Conservation (phyloP, 176 grass and related monocot genomes). For the Tuctoria greenei region DNA sequence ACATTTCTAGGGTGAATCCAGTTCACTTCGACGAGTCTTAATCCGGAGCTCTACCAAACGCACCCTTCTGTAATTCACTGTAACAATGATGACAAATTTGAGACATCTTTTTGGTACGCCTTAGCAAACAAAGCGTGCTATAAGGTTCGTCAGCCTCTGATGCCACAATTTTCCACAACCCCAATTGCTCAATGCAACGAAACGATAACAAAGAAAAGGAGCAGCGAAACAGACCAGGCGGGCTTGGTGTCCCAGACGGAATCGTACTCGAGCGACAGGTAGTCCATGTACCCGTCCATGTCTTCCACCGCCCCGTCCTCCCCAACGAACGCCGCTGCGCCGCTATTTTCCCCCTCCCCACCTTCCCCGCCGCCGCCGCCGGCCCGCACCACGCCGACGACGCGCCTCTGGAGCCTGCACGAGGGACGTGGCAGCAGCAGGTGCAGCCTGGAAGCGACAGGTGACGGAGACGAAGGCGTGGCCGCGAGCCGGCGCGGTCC, state of each 20-base stretch:
- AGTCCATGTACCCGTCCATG: conserved; percentile 93
- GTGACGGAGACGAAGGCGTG: neutral
- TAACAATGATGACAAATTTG: neutral
- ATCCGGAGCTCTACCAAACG: neutral
- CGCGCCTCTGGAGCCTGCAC: neutral
- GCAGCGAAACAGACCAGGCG: conserved; percentile 52
- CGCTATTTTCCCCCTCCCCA: conserved; percentile 8
- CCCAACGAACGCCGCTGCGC: conserved; percentile 56
- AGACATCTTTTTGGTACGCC: neutral
- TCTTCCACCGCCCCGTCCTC: conserved; percentile 83
- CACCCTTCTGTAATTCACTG: neutral
- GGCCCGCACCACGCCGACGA: conserved; percentile 2
- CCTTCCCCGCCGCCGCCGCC: conserved; percentile 19
- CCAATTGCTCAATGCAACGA: neutral
- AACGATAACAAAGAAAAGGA: neutral
- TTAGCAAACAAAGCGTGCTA: neutral
- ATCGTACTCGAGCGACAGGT: conserved; percentile 94
- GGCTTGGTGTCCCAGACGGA: conserved; percentile 98
- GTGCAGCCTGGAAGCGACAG: neutral
- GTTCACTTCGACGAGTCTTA: no score
- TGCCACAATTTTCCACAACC: neutral
- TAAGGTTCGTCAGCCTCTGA: neutral
- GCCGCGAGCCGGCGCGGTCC: neutral
- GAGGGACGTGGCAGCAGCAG: neutral
- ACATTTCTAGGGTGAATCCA: neutral